phyloP scores from a whole-genome alignment of 129 eudicot species.

The Helianthus tuberosus region DNA sequence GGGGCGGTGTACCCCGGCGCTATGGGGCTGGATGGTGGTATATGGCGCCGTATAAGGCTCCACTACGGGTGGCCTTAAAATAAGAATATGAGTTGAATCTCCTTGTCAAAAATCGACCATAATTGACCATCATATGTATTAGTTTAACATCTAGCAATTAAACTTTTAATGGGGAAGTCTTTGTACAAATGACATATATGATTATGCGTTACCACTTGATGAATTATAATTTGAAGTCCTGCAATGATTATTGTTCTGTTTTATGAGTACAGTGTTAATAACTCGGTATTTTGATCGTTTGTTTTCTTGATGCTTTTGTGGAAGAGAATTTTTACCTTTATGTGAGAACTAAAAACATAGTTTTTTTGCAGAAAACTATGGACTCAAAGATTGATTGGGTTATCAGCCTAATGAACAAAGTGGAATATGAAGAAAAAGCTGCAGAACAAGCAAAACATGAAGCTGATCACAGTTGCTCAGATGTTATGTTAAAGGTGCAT shows the following conservation, averaged over 20 bases:
- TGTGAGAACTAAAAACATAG: not conserved
- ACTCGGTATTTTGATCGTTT: not conserved
- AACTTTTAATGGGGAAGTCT: not conserved
- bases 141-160: not conserved
- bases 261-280: not conserved
- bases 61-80: not conserved
- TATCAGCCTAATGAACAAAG: slow-evolving; percentile 1
- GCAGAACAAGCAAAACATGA: not conserved
- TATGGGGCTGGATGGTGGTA: too few relatives aligned
- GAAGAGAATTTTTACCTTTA: not conserved
- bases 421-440: not conserved
- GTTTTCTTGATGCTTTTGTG: not conserved
- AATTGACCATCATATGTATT: not conserved
- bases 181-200: not conserved
- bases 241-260: not conserved
- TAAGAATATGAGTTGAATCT: not conserved
- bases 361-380: not conserved
- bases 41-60: too few relatives aligned
- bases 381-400: slow-evolving; percentile 6
- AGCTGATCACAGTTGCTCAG: not conserved
- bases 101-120: not conserved
- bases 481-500: slow-evolving; percentile 5
- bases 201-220: not conserved
- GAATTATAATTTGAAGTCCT: not conserved
- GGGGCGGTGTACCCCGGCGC: too few relatives aligned